Conservation (phyloP, 2,329 filamentous ascomycete species). For the Arthrobotrys iridis region DNA sequence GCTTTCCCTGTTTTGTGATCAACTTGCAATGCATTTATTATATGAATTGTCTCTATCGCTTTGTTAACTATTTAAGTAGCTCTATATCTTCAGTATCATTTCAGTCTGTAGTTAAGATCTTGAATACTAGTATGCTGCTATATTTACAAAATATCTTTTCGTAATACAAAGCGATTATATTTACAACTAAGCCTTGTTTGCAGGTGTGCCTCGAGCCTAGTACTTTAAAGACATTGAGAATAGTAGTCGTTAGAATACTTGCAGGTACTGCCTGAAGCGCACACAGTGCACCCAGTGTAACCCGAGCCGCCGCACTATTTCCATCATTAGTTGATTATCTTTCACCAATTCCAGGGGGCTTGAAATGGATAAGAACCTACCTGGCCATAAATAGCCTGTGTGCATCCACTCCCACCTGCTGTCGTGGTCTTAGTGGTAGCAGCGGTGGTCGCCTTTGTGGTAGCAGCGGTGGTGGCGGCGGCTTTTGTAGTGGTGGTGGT, state of each 20-base stretch:
- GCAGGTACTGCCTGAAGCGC: constrained; percentile 59
- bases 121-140: no score
- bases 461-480: background rate
- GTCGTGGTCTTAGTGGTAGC: background rate
- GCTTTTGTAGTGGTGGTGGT: constrained; percentile 2
- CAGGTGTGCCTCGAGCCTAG: background rate
- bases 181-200: background rate
- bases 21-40: no score
- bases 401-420: constrained; percentile 10
- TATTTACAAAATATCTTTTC: no score
- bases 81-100: background rate
- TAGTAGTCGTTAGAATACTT: constrained; percentile 60
- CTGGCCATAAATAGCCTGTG: constrained; percentile 39
- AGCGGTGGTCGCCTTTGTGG: constrained; percentile 11
- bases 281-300: constrained; percentile 60
- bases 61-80: background rate
- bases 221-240: constrained; percentile 30
- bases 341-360: background rate
- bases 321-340: background rate
- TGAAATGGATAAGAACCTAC: background rate
- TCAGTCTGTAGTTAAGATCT: no score
- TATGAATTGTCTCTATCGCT: no score
- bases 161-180: no score
- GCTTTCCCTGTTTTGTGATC: no score
- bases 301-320: constrained; percentile 60